phyloP scores from a whole-genome alignment of 495 filamentous ascomycete species.

The Aspergillus indologenus region DNA sequence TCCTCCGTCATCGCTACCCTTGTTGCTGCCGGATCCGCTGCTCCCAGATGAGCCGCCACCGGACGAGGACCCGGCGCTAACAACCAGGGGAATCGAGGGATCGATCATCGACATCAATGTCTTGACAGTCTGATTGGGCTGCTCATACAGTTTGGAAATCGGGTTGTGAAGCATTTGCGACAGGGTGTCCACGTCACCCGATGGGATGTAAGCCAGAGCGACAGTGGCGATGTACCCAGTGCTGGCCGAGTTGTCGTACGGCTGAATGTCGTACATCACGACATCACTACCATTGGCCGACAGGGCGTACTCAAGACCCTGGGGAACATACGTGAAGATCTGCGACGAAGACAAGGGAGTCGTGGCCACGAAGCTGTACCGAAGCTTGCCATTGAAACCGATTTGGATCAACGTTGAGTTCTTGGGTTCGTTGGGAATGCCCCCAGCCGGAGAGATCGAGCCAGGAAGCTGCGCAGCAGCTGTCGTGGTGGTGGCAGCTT shows the following conservation, averaged over 20 bases:
- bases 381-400: slow-evolving; percentile 74
- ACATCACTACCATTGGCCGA: slow-evolving; percentile 49
- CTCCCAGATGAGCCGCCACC: slow-evolving; percentile 26
- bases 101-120: slow-evolving; percentile 80
- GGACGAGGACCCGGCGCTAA: slow-evolving; percentile 44
- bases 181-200: slow-evolving; percentile 59
- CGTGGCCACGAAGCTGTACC: slow-evolving; percentile 76
- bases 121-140: slow-evolving; percentile 51
- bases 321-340: slow-evolving; percentile 78
- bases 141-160: slow-evolving; percentile 68
- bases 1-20: slow-evolving; percentile 21
- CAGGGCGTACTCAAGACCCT: slow-evolving; percentile 68
- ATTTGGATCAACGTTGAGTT: slow-evolving; percentile 74
- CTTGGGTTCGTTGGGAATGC: slow-evolving; percentile 49
- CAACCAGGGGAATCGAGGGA: slow-evolving; percentile 73
- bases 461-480: slow-evolving; percentile 63
- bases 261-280: slow-evolving; percentile 68
- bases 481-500: slow-evolving; percentile 33
- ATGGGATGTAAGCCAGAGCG: slow-evolving; percentile 71
- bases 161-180: slow-evolving; percentile 63
- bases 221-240: slow-evolving; percentile 82
- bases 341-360: slow-evolving; percentile 71
- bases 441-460: slow-evolving; percentile 66
- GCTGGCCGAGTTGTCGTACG: slow-evolving; percentile 67
- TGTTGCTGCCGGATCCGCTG: slow-evolving; percentile 15